Evolutionary conservation across 2,329 filamentous ascomycete genomes (phyloP).

Genomic region (Botryotinia convoluta): DNA sequence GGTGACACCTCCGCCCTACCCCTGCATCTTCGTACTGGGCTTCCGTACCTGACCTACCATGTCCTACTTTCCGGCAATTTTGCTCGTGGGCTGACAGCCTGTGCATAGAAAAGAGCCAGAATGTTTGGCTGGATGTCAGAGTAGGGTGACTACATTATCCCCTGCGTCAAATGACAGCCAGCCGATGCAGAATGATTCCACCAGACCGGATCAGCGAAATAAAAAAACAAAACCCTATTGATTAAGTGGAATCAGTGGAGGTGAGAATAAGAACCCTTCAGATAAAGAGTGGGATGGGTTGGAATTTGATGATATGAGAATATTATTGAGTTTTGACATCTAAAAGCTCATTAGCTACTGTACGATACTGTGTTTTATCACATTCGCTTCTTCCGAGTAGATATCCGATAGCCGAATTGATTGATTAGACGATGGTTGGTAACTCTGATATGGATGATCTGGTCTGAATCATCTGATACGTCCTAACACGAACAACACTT

Average conservation of each 20-base stretch:
- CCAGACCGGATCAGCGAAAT: constrained; percentile 1
- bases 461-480: background rate
- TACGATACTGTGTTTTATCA: background rate
- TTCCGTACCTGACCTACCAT: constrained; percentile 3
- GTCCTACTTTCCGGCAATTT: constrained; percentile 17
- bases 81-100: constrained; percentile 12
- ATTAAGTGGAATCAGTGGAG: background rate
- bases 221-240: background rate
- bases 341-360: background rate
- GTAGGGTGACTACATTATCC: constrained; percentile 1
- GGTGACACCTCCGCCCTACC: constrained; percentile 15
- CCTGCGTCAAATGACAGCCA: constrained; percentile 11
- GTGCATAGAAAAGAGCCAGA: constrained; percentile 3
- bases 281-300: constrained; percentile 4
- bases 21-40: constrained; percentile 13
- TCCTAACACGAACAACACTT: background rate
- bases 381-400: constrained; percentile 6
- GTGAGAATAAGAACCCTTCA: background rate
- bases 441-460: background rate
- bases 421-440: constrained; percentile 2
- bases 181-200: constrained; percentile 19
- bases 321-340: background rate
- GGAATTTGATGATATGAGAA: constrained; percentile 7
- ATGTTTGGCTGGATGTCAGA: background rate
- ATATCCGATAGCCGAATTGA: background rate